Evolutionary conservation across 2,329 filamentous ascomycete genomes (phyloP), one percentile per base, ranked within the genome.

Genomic region (Drechslerella stenobrocha): DNA sequence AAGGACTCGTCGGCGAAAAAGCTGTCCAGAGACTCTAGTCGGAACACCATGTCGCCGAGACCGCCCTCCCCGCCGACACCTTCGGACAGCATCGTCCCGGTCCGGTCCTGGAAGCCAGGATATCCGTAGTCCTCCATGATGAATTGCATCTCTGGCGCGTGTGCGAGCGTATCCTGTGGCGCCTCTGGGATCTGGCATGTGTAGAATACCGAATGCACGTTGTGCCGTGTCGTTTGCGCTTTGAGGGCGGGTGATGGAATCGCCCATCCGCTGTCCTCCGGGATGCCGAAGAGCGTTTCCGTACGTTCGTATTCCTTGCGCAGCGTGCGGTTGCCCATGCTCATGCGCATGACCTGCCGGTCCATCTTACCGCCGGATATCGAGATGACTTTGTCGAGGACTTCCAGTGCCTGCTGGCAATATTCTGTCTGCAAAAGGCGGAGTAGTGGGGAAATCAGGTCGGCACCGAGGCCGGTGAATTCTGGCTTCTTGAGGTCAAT

Each of bases 191-290:
- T 87, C 53, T 89, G 87, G 74, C 91, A 96, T 70, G 91, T 95
- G 77, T 96, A 96, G 77, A 96, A 97, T 0, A 93, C 91, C 0
- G 91, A 90, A 75, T 97, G 92, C 1, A 98, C 93, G 73, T 98
- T 98, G 61, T 87, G 84, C 60, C 93, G 83, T 2, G 93, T 97
- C 30, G 86, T 84, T 55, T 87, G 86, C 0, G 91, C 93, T 78
- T 96, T 92, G 58, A 88, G 87, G 0, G 92, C 92, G 13, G 93
- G 93, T 75, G 95, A 84, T 0, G 93, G 92, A 44, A 98, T 90
- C 0, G 93, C 93, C 93, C 93, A 98, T 1, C 93, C 93, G 13
- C 89, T 93, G 20, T 90, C 87, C 75, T 97, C 92, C 0, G 93
- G 93, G 63, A 98, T 97, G 24, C 95, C 95, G 75, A 97, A 98